Evolutionary conservation across 2,329 filamentous ascomycete genomes (phyloP).

Genomic region (Orbilia blumenaviensis): DNA sequence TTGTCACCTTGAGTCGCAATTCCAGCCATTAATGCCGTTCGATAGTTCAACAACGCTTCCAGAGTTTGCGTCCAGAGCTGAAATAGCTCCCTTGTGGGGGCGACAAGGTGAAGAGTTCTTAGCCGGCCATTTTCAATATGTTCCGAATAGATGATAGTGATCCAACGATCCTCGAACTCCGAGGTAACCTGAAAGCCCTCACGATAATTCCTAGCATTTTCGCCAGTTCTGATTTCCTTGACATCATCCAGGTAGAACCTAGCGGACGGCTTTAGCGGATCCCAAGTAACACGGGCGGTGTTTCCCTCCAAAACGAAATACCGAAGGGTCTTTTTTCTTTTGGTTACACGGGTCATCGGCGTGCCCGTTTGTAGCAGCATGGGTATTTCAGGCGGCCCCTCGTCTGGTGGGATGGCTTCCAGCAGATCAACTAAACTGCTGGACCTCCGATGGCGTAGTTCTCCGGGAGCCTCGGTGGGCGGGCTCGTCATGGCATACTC

Average conservation of each 20-base stretch:
- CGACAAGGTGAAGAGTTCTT: conserved; percentile 88
- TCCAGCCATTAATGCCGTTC: conserved; percentile 89
- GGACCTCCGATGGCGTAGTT: conserved; percentile 18
- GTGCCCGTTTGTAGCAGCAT: conserved; percentile 80
- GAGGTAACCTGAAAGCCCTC: conserved; percentile 79
- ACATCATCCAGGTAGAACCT: conserved; percentile 95
- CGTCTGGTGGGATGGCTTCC: conserved; percentile 60
- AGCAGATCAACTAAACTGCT: conserved; percentile 62
- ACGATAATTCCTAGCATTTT: conserved; percentile 86
- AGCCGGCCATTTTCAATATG: conserved; percentile 77
- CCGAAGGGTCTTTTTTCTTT: conserved; percentile 78
- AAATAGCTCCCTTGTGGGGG: conserved; percentile 76
- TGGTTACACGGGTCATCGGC: conserved; percentile 81
- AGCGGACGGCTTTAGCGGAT: conserved; percentile 79
- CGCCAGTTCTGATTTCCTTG: conserved; percentile 83
- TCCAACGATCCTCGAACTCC: conserved; percentile 76
- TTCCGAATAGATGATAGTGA: conserved; percentile 87
- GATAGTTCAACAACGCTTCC: conserved; percentile 82
- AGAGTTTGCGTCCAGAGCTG: conserved; percentile 84
- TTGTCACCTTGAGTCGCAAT: conserved; percentile 85
- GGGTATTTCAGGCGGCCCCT: conserved; percentile 75
- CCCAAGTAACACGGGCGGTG: conserved; percentile 87
- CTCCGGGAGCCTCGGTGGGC: conserved; percentile 58
- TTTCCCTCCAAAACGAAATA: conserved; percentile 82
- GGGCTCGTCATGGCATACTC: conserved; percentile 66